These are phyloP conservation scores for Cinnamomum micranthum DNA, from an alignment of 164 flowering plant genomes.

Conservation along the genomic window DNA sequence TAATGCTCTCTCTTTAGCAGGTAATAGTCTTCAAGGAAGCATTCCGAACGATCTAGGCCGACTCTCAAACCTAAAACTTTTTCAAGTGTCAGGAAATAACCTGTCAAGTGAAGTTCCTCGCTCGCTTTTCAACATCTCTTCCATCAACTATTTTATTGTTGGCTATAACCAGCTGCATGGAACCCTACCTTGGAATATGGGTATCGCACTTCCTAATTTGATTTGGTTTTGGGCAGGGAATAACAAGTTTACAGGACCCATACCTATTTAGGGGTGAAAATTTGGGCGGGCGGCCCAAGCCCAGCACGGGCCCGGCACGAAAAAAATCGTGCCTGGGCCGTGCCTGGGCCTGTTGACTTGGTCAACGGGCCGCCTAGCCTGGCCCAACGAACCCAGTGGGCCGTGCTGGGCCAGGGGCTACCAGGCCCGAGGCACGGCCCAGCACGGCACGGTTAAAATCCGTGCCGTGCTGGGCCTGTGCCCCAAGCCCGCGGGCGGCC, in stretches of 20 bases:
- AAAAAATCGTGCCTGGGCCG: no score
- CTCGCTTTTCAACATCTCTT: constrained; percentile 43
- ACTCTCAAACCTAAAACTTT: constrained; percentile 19
- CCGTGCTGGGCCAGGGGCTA: no score
- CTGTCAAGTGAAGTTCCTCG: constrained; percentile 41
- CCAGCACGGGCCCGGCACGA: no score
- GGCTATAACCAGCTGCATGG: constrained; percentile 37
- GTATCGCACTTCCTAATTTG: constrained; percentile 30
- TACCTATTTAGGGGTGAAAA: no score
- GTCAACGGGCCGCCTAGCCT: no score
- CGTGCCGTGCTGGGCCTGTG: no score
- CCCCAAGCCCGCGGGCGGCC: no score
- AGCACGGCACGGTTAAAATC: no score
- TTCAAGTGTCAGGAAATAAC: constrained; percentile 30
- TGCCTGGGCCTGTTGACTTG: no score
- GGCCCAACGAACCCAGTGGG: no score
- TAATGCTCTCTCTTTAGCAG: constrained; percentile 9
- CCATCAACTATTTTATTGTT: constrained; percentile 23
- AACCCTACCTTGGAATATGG: constrained; percentile 9
- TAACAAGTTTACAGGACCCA: not conserved
- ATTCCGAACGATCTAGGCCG: constrained; percentile 29
- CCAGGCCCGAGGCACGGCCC: no score
- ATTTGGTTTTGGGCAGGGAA: not conserved
- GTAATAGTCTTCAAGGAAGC: constrained; percentile 25
- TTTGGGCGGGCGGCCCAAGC: no score